phyloP scores from a whole-genome alignment of 2,329 filamentous ascomycete species.

The Fusarium incarnatum region DNA sequence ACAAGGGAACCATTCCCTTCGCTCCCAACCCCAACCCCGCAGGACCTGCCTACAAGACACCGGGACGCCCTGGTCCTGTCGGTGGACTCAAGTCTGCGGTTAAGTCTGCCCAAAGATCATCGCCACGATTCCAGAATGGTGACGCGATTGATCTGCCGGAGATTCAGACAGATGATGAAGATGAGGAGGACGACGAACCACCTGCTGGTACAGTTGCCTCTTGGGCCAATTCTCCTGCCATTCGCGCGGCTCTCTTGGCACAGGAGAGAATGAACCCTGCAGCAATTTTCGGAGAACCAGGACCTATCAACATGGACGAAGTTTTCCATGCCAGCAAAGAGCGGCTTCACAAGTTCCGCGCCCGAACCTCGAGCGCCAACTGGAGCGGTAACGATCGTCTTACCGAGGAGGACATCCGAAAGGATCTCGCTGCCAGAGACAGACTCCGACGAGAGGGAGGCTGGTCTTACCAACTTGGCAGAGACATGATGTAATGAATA shows the following conservation, averaged over 20 bases:
- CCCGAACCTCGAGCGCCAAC: conserved; percentile 92
- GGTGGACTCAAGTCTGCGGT: conserved; percentile 64
- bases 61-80: conserved; percentile 65
- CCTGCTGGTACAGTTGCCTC: conserved; percentile 67
- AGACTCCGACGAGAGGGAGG: conserved; percentile 84
- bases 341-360: conserved; percentile 85
- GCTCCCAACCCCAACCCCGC: conserved; percentile 74
- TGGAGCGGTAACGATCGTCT: conserved; percentile 86
- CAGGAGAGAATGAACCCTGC: conserved; percentile 90
- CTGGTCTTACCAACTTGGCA: conserved; percentile 77
- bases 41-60: conserved; percentile 74
- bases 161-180: conserved; percentile 94
- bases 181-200: conserved; percentile 79
- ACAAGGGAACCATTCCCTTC: conserved; percentile 90
- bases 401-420: conserved; percentile 87
- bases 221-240: conserved; percentile 90
- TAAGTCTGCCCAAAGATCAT: conserved; percentile 74
- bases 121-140: conserved; percentile 87
- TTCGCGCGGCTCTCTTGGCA: conserved; percentile 77
- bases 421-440: conserved; percentile 83
- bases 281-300: conserved; percentile 88
- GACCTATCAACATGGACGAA: conserved; percentile 92
- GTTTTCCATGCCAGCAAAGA: conserved; percentile 93
- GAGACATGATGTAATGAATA: conserved; percentile 55
- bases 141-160: conserved; percentile 94